Evolutionary conservation across 768 basidiomycete genomes (phyloP).

Genomic region (Trametes meyenii): DNA sequence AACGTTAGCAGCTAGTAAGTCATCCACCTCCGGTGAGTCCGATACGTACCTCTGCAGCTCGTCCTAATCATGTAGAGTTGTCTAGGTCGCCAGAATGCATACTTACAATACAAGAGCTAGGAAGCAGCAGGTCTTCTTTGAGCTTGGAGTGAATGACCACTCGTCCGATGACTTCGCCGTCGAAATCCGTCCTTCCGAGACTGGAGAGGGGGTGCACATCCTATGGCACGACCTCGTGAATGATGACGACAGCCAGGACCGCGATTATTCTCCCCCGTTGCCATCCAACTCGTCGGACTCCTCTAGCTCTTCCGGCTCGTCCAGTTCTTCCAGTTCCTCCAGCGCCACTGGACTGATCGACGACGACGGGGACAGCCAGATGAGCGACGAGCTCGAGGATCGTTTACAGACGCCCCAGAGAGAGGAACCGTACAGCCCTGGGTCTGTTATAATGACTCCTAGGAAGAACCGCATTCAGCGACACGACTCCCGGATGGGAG

Average conservation of each 20-base stretch:
- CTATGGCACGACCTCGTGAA: conserved; percentile 9
- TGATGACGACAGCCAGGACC: not conserved
- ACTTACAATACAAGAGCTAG: not conserved
- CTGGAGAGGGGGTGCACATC: conserved; percentile 7
- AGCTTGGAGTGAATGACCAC: not conserved
- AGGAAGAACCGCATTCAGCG: conserved; percentile 6
- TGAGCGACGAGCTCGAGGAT: conserved; percentile 13
- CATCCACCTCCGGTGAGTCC: conserved; percentile 1
- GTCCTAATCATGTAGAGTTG: not conserved
- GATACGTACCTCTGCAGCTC: too few relatives aligned
- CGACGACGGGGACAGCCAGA: conserved; percentile 15
- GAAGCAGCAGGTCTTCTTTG: not conserved
- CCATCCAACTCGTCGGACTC: not conserved
- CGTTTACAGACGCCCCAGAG: conserved; percentile 16
- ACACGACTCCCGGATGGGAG: conserved; percentile 8
- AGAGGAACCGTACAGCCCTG: conserved; percentile 15
- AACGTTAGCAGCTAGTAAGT: not conserved
- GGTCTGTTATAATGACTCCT: conserved; percentile 23
- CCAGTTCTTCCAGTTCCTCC: not conserved
- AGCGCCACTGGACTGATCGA: conserved; percentile 1
- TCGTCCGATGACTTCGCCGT: conserved; percentile 2
- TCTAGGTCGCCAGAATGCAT: conserved; percentile 1
- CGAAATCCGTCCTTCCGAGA: conserved; percentile 2
- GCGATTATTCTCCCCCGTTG: not conserved
- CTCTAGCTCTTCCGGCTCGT: not conserved